Percentiles rank a stretch among this genome's conserved stretches.
phyloP scores from a whole-genome alignment of 1,139 yeast genomes.

The Debaryomyces nepalensis region DNA sequence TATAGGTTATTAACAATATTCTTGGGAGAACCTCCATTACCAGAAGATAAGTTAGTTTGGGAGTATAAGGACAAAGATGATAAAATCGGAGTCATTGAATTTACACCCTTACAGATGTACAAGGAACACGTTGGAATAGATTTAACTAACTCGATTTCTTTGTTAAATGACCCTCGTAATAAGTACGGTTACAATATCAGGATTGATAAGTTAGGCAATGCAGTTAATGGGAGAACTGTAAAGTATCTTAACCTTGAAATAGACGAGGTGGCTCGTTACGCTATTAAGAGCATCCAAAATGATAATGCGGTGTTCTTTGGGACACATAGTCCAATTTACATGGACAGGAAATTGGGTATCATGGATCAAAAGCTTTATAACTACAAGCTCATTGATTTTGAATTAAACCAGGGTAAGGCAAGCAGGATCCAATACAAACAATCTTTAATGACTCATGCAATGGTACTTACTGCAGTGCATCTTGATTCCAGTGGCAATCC shows the following conservation, averaged over 20 bases:
- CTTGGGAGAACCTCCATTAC: constrained; percentile 23
- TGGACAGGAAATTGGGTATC: constrained; percentile 25
- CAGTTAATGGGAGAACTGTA: constrained; percentile 21
- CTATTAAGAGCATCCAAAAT: constrained; percentile 19
- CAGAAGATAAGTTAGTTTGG: constrained; percentile 19
- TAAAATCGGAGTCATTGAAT: constrained; percentile 14
- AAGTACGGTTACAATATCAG: constrained; percentile 21
- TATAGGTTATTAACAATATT: constrained; percentile 22
- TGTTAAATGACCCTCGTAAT: constrained; percentile 19
- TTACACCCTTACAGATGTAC: constrained; percentile 22
- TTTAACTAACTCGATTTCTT: constrained; percentile 15
- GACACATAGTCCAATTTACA: constrained; percentile 24
- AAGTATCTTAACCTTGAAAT: constrained; percentile 21
- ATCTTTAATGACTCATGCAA: constrained; percentile 41
- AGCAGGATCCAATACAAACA: constrained; percentile 60
- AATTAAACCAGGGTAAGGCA: constrained; percentile 41
- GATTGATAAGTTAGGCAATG: constrained; percentile 23
- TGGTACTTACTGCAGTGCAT: constrained; percentile 29
- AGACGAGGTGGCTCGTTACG: constrained; percentile 20
- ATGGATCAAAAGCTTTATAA: constrained; percentile 23
- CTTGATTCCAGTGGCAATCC: constrained; percentile 21
- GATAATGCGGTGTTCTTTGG: constrained; percentile 24
- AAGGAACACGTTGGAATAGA: constrained; percentile 20
- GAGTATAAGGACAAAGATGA: constrained; percentile 23
- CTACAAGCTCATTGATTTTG: constrained; percentile 20